phyloP scores from a whole-genome alignment of 371 early-diverging fungal genomes.

The Racocetra persica region DNA sequence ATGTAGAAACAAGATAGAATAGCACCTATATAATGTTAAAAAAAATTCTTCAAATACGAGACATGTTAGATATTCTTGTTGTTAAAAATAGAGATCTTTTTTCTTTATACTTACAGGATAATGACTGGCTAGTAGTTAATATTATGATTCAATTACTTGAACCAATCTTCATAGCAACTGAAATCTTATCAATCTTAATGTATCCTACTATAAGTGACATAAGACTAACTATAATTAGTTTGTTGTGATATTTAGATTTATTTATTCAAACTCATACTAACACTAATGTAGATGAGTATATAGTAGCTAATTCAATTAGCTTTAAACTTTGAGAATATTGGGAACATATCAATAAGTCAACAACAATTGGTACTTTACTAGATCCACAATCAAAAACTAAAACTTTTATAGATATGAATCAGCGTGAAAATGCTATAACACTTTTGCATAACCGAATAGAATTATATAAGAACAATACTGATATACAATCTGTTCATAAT shows the following conservation, averaged over 20 bases:
- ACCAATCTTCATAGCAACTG: not conserved
- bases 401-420: not conserved
- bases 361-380: not conserved
- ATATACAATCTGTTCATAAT: not conserved
- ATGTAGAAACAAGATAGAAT: no score
- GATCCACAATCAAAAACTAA: not conserved
- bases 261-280: not conserved
- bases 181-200: not conserved
- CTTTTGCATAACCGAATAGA: not conserved
- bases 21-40: no score
- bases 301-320: not conserved
- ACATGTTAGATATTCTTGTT: not conserved
- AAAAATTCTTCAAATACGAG: no score
- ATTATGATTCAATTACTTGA: not conserved
- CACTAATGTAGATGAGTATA: not conserved
- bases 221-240: not conserved
- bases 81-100: not conserved
- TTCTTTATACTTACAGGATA: not conserved
- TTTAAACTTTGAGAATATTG: not conserved
- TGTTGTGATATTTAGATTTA: not conserved
- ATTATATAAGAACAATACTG: not conserved
- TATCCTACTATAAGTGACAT: slow-evolving; percentile 25
- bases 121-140: not conserved
- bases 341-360: not conserved
- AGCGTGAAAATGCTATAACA: not conserved